Base-by-base conservation (phyloP, 305 asterid species). In the Andrographis paniculata region DNA sequence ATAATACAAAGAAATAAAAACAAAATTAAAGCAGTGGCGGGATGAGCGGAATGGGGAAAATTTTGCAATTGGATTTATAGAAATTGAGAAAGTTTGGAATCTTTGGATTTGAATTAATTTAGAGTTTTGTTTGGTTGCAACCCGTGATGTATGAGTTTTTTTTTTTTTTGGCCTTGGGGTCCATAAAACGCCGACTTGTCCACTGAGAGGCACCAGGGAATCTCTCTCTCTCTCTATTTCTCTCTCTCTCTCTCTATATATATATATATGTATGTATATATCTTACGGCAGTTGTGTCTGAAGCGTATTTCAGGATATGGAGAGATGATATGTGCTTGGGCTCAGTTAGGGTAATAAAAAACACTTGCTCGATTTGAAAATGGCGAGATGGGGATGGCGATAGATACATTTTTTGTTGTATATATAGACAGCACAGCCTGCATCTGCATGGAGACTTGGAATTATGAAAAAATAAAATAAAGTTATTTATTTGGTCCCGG, bases 91-190 rank as follows among this genome's bases (percentile, higher is more conserved):
- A 33, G 30, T n/a, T n/a, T n/a, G 30, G 8, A 33, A 33, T 33
- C 38, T 2, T 6, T 2, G 8, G 38, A 27, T 6, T 2, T 33
- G 38, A 27, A 14, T 6, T 52, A 9, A 0, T 17, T 43, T 22
- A 7, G 19, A 17, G 45, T 45, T 40, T 20, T 77, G 82, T 75
- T 66, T 68, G 70, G 7, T 73, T 59, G 83, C 67, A 58, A 71
- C 91, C 94, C 94, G 95, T 80, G 95, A 84, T 48, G 72, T 70
- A 70, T 65, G 59, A n/a, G n/a, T n/a, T n/a, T n/a, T n/a, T n/a
- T n/a, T n/a, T n/a, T n/a, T n/a, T n/a, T n/a, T n/a, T n/a, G n/a
- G 53, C 8, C 8, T 39, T 61, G 60, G 65, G 63, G 70, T 37
- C 74, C 69, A 68, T 30, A 30, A 14, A 54, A 57, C 48, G 61